These are phyloP conservation scores for Bimuria novae-zelandiae DNA, from an alignment of 2,329 filamentous ascomycete genomes.

Conservation along the genomic window DNA sequence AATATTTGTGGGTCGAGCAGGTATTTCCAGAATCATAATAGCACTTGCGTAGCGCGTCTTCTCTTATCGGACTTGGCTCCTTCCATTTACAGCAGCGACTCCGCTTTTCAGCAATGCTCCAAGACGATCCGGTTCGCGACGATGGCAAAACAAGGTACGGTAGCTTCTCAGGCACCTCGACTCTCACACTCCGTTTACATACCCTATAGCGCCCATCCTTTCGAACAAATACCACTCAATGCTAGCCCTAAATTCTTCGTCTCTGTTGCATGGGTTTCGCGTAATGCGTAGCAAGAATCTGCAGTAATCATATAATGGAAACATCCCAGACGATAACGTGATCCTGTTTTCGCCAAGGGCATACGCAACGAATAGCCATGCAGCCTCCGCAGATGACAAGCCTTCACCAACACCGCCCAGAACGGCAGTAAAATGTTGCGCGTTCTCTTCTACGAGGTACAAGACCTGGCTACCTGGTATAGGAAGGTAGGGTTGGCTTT, in stretches of 20 bases:
- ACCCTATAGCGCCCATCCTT: neutral
- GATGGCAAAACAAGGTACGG: neutral
- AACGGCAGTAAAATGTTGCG: neutral
- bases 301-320: neutral
- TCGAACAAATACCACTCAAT: neutral
- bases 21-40: neutral
- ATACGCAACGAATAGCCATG: neutral
- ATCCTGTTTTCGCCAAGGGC: conserved; percentile 4
- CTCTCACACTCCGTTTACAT: neutral
- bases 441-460: neutral
- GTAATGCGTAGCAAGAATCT: neutral
- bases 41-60: neutral
- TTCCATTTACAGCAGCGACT: conserved; percentile 5
- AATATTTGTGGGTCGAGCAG: too few relatives aligned
- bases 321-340: neutral
- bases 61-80: conserved; percentile 10
- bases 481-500: conserved; percentile 37
- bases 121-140: conserved; percentile 1
- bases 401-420: conserved; percentile 11
- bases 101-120: neutral
- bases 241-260: too few relatives aligned
- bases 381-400: conserved; percentile 3
- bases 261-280: too few relatives aligned
- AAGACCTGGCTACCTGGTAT: conserved; percentile 27
- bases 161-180: neutral